Percentiles rank a stretch among this genome's conserved stretches.
Evolutionary conservation across 1,139 yeast species (phyloP).

Genomic region (Ashbya aceris): DNA sequence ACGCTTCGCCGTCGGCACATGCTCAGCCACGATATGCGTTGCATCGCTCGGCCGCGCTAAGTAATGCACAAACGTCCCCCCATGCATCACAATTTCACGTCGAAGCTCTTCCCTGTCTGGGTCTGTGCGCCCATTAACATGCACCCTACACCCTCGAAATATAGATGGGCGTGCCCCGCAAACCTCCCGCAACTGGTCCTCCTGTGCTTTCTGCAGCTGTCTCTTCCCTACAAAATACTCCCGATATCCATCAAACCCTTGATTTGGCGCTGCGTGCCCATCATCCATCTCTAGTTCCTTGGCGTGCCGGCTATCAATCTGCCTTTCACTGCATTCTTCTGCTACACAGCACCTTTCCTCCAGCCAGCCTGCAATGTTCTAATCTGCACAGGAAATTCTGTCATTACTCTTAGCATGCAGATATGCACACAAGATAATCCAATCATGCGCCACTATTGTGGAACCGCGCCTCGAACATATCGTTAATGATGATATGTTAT

Average conservation of each 20-base stretch:
- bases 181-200: conserved; percentile 43
- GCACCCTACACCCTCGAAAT: conserved; percentile 55
- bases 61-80: conserved; percentile 69
- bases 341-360: too few species aligned
- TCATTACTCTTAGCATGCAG: too few species aligned
- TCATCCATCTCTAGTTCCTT: too few species aligned
- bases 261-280: too few species aligned
- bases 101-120: conserved; percentile 72
- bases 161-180: conserved; percentile 37
- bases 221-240: conserved; percentile 62
- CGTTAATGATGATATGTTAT: too few species aligned
- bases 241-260: conserved; percentile 41
- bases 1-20: conserved; percentile 67
- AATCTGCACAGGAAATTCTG: too few species aligned
- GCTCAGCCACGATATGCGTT: conserved; percentile 77
- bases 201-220: conserved; percentile 60
- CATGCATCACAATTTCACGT: conserved; percentile 60
- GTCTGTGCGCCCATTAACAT: conserved; percentile 77
- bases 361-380: too few species aligned
- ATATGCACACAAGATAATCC: too few species aligned
- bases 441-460: too few species aligned
- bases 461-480: too few species aligned
- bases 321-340: too few species aligned
- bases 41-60: conserved; percentile 61
- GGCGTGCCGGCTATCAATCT: too few species aligned